Evolutionary conservation across 306 rosid species (phyloP).

Genomic region (Inga oerstediana): DNA sequence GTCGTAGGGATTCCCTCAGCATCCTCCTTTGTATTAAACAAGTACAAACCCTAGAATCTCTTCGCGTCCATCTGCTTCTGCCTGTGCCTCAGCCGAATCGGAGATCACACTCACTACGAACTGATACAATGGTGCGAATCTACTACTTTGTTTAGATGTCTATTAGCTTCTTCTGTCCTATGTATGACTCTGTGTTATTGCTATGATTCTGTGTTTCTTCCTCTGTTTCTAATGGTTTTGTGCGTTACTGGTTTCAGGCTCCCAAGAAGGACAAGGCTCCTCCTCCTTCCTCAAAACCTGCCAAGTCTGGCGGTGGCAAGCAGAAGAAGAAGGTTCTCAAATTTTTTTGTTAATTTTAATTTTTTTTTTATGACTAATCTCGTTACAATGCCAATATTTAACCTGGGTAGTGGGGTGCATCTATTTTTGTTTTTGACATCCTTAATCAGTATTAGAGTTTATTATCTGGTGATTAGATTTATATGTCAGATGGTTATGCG

Average conservation of each 20-base stretch:
- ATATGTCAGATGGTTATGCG: background rate
- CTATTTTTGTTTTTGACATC: background rate
- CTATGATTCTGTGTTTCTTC: background rate
- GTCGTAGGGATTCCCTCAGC: background rate
- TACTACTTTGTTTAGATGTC: background rate
- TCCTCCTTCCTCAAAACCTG: constrained; percentile 72
- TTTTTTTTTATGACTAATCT: background rate
- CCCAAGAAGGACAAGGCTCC: constrained; percentile 82
- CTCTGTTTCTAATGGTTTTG: background rate
- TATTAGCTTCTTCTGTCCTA: background rate
- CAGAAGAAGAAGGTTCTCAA: constrained; percentile 67
- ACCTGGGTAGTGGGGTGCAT: background rate
- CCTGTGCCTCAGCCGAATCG: background rate
- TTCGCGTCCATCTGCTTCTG: background rate
- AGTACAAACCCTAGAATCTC: constrained; percentile 18
- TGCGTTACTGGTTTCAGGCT: constrained; percentile 39
- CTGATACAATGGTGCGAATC: constrained; percentile 21
- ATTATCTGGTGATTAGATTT: background rate
- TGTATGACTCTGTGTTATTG: background rate
- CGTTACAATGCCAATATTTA: background rate
- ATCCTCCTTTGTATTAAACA: background rate
- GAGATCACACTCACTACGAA: background rate
- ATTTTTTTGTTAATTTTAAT: background rate
- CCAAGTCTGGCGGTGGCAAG: constrained; percentile 75
- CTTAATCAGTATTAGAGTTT: background rate